Conservation (phyloP, 2,329 filamentous ascomycete species). For the Arthroderma sp. region DNA sequence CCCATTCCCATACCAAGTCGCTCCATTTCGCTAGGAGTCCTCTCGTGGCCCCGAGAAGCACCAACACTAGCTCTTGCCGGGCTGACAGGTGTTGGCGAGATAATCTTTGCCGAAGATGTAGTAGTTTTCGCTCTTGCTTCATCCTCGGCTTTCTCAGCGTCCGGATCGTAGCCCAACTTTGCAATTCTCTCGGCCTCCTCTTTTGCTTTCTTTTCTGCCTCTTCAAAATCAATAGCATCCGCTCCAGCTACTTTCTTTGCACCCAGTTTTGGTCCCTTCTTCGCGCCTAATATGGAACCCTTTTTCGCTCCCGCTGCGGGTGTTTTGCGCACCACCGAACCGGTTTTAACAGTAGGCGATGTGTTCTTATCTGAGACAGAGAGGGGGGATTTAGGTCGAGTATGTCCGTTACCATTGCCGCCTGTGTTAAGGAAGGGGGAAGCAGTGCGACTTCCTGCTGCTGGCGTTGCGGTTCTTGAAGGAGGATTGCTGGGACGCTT, state of each 20-base stretch:
- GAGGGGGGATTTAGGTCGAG: conserved; percentile 76
- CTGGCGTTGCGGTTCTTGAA: conserved; percentile 77
- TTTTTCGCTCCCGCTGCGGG: conserved; percentile 55
- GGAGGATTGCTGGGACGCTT: conserved; percentile 91
- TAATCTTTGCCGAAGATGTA: conserved; percentile 47
- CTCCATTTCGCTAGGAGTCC: conserved; percentile 65
- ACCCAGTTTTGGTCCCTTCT: conserved; percentile 72
- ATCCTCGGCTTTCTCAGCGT: conserved; percentile 55
- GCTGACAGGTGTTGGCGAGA: conserved; percentile 63
- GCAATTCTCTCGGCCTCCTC: conserved; percentile 94
- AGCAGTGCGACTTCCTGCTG: conserved; percentile 62
- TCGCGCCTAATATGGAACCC: conserved; percentile 70
- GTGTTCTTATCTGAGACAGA: conserved; percentile 42
- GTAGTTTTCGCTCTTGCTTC: conserved; percentile 22
- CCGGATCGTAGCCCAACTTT: conserved; percentile 88
- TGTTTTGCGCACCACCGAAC: conserved; percentile 69
- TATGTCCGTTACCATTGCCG: conserved; percentile 50
- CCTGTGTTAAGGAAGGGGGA: conserved; percentile 80
- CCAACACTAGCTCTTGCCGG: conserved; percentile 51
- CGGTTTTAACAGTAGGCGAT: conserved; percentile 49
- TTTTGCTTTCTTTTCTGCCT: conserved; percentile 90
- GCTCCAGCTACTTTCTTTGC: conserved; percentile 72
- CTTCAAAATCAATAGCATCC: conserved; percentile 86
- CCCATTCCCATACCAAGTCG: conserved; percentile 78
- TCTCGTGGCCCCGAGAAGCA: conserved; percentile 39